Conservation (phyloP, 164 flowering plant genomes). For the Taxillus chinensis region DNA sequence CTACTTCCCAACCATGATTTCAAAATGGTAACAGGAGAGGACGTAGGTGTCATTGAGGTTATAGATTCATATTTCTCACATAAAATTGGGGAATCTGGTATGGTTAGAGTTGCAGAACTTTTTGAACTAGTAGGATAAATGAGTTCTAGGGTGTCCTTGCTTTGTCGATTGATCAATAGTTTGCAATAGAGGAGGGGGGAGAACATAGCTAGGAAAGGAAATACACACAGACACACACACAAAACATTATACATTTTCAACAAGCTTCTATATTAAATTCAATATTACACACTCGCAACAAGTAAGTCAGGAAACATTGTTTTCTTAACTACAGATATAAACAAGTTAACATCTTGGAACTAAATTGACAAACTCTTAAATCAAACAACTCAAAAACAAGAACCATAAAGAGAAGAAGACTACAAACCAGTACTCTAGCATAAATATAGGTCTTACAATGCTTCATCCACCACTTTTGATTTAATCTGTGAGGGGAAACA, state of each 20-base stretch:
- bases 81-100: conserved; percentile 55
- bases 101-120: conserved; percentile 45
- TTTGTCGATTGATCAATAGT: conserved; percentile 21
- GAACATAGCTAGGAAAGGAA: conserved; percentile 1
- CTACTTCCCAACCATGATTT: conserved; percentile 77
- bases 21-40: conserved; percentile 62
- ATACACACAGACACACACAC: too few species aligned
- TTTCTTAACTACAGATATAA: too few species aligned
- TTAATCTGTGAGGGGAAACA: too few species aligned
- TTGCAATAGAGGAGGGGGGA: conserved; percentile 35
- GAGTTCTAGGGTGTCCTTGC: conserved; percentile 20
- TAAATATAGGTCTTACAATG: too few species aligned
- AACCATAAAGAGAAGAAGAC: too few species aligned
- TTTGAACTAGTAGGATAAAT: conserved; percentile 44
- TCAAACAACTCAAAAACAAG: too few species aligned
- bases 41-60: conserved; percentile 31
- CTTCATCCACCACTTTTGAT: too few species aligned
- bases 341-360: background rate
- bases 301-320: too few species aligned
- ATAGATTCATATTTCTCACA: conserved; percentile 64
- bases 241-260: too few species aligned
- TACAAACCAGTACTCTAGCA: too few species aligned
- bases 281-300: background rate
- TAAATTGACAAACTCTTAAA: background rate
- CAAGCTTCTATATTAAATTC: background rate